A percentile compares a stretch with the other conserved stretches of the same genome.
Conservation (phyloP, 352 stramenopile genomes). For the Globisporangium nagaii region DNA sequence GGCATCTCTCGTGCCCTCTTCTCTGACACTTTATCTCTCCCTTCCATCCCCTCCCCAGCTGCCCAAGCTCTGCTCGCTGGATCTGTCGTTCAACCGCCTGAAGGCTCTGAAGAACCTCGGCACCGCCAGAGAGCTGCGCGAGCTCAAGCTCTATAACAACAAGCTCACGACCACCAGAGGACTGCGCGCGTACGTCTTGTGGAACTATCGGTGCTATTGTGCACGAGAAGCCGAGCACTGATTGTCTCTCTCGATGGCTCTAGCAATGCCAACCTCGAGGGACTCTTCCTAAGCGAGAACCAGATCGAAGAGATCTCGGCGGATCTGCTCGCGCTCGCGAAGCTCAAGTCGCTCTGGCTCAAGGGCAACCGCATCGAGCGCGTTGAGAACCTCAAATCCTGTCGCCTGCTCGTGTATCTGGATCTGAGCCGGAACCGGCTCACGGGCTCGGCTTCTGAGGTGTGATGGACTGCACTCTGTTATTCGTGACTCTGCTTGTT, state of each 20-base stretch:
- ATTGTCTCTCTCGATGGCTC: slow-evolving; percentile 1
- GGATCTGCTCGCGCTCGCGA: slow-evolving; percentile 55
- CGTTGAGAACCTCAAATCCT: slow-evolving; percentile 47
- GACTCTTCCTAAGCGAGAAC: slow-evolving; percentile 67
- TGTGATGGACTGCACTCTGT: too few species aligned
- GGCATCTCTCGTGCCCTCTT: not conserved
- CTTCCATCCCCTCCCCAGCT: slow-evolving; percentile 27
- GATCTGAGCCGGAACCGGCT: slow-evolving; percentile 67
- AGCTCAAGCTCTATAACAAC: slow-evolving; percentile 84
- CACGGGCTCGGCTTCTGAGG: slow-evolving; percentile 30
- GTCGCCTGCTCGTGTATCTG: slow-evolving; percentile 51
- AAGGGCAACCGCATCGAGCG: slow-evolving; percentile 55
- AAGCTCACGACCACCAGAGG: slow-evolving; percentile 44
- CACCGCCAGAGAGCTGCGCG: slow-evolving; percentile 55
- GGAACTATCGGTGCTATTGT: too few species aligned
- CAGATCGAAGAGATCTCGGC: slow-evolving; percentile 51
- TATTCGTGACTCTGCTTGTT: too few species aligned
- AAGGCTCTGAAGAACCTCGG: slow-evolving; percentile 46
- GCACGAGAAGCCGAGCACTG: too few species aligned
- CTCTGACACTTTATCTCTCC: not conserved
- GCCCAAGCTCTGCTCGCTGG: slow-evolving; percentile 62
- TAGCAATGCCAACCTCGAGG: slow-evolving; percentile 67
- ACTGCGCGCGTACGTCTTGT: slow-evolving; percentile 32
- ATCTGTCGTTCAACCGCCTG: slow-evolving; percentile 77
- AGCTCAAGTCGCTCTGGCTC: slow-evolving; percentile 67